Evolutionary conservation across 495 filamentous ascomycete species (phyloP).

Genomic region (Talaromyces ruber): DNA sequence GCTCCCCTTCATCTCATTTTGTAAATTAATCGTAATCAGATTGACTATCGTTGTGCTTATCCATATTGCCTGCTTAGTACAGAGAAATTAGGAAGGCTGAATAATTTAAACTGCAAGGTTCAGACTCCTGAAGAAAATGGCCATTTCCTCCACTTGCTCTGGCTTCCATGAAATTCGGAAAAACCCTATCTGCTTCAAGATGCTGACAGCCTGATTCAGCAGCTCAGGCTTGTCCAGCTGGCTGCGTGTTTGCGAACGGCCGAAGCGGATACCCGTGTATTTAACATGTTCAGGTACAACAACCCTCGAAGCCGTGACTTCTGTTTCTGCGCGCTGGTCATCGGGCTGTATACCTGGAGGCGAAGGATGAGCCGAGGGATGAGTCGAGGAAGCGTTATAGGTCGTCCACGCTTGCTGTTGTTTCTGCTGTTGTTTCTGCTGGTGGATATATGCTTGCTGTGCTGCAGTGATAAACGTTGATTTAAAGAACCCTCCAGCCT

Average conservation of each 20-base stretch:
- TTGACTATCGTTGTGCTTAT: no score
- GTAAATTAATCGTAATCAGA: no score
- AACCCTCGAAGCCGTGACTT: background rate
- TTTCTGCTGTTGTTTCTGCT: background rate
- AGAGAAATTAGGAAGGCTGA: background rate
- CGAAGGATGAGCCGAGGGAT: background rate
- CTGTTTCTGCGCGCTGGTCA: background rate
- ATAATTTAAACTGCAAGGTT: background rate
- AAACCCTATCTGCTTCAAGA: background rate
- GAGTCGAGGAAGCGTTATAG: background rate
- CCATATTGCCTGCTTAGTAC: background rate
- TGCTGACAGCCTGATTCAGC: background rate
- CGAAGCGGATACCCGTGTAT: background rate
- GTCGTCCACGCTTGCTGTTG: background rate
- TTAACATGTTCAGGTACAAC: background rate
- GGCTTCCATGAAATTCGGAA: background rate
- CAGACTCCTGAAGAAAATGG: background rate
- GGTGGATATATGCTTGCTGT: background rate
- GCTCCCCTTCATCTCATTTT: background rate
- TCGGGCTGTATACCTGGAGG: background rate
- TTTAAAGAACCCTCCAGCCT: slow-evolving; percentile 3
- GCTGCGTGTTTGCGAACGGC: background rate
- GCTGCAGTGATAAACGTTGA: background rate
- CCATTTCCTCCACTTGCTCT: background rate
- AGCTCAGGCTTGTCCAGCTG: background rate